Evolutionary conservation across 2,329 filamentous ascomycete species (phyloP).

Genomic region (Daldinia sp.): DNA sequence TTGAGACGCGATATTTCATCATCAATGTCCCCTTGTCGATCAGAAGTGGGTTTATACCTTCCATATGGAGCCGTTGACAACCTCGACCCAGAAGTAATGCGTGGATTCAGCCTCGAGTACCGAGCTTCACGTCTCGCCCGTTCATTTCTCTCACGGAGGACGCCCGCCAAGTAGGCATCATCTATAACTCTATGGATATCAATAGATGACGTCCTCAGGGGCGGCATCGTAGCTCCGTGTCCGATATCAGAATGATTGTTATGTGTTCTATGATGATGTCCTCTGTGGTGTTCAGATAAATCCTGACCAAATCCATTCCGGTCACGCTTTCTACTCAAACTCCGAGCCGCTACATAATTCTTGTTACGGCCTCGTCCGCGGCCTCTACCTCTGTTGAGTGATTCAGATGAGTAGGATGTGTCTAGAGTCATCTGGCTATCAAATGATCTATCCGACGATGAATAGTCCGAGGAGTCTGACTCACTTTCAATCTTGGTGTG

Average conservation of each 20-base stretch:
- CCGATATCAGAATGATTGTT: conserved; percentile 6
- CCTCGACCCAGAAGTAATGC: conserved; percentile 19
- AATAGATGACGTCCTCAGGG: conserved; percentile 7
- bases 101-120: conserved; percentile 26
- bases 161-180: conserved; percentile 42
- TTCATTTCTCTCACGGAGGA: conserved; percentile 26
- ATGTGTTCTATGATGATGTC: background rate
- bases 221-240: background rate
- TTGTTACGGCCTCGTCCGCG: background rate
- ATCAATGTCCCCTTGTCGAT: conserved; percentile 16
- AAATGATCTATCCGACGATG: conserved; percentile 31
- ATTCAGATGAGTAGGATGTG: conserved; percentile 40
- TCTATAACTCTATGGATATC: conserved; percentile 40
- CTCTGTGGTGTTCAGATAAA: conserved; percentile 4
- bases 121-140: conserved; percentile 16
- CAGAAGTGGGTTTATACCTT: conserved; percentile 9
- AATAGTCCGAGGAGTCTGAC: conserved; percentile 34
- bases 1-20: conserved; percentile 28
- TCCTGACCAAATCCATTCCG: conserved; percentile 3
- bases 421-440: conserved; percentile 21
- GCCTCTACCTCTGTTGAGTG: conserved; percentile 19
- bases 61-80: conserved; percentile 19
- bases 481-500: conserved; percentile 28
- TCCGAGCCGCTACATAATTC: conserved; percentile 2
- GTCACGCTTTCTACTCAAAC: conserved; percentile 5